phyloP scores from a whole-genome alignment of 352 stramenopile genomes.

The Thalassiosira ordinaria region DNA sequence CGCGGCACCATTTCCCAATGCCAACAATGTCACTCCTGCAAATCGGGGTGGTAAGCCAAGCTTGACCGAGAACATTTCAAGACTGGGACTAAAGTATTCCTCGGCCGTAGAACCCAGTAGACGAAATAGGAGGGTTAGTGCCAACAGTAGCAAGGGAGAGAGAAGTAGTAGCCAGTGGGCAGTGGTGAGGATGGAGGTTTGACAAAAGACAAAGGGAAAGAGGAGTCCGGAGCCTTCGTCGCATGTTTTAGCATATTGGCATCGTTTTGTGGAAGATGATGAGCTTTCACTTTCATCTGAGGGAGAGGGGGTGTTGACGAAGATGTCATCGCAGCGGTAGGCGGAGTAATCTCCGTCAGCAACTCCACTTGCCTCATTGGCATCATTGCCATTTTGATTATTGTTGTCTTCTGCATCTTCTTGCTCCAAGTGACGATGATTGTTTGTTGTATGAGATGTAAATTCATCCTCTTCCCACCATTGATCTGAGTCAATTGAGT shows the following conservation, averaged over 20 bases:
- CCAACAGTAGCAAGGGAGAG: slow-evolving; percentile 67
- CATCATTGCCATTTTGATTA: too few relatives aligned
- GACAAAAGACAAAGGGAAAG: slow-evolving; percentile 76
- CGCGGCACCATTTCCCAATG: slow-evolving; percentile 96
- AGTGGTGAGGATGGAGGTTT: slow-evolving; percentile 36
- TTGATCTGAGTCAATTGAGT: slow-evolving; percentile 2
- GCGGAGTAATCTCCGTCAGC: slow-evolving; percentile 35
- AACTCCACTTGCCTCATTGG: slow-evolving; percentile 14
- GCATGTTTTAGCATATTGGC: slow-evolving; percentile 74
- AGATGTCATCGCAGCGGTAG: slow-evolving; percentile 60
- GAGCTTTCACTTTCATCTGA: slow-evolving; percentile 4
- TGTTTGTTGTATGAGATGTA: not conserved
- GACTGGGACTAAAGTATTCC: slow-evolving; percentile 95
- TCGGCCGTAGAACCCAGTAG: slow-evolving; percentile 95
- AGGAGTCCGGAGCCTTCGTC: slow-evolving; percentile 76
- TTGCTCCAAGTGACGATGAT: slow-evolving; percentile 21
- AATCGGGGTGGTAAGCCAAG: slow-evolving; percentile 85
- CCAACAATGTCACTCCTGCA: slow-evolving; percentile 96
- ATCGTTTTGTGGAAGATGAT: slow-evolving; percentile 61
- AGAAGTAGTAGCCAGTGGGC: slow-evolving; percentile 57
- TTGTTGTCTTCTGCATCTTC: slow-evolving; percentile 35
- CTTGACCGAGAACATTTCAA: slow-evolving; percentile 95
- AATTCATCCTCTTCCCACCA: not conserved
- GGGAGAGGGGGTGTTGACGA: slow-evolving; percentile 15
- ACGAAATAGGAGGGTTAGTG: slow-evolving; percentile 80